Evolutionary conservation across 2,329 filamentous ascomycete species (phyloP), one percentile per base, ranked within the genome.

Genomic region (Gaeumannomyces sp.): DNA sequence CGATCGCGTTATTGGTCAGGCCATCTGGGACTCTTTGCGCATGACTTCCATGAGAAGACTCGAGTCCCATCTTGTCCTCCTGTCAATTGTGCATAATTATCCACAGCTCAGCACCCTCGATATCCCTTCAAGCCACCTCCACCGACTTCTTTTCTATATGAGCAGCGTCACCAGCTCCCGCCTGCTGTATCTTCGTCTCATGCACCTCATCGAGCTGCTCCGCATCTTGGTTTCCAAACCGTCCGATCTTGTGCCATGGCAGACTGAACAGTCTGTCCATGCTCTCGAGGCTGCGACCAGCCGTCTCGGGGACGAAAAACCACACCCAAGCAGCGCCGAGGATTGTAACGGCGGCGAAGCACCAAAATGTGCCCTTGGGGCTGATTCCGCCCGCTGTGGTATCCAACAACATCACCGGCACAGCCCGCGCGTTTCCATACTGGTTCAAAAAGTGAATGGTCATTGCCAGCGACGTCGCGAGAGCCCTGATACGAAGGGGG

Each of bases 371-470:
- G 0, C 90, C 90, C 65, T 81, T 84, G 58, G 81, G 80, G 14
- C 73, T 78, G 66, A 85, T 81, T 2, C 82, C 82, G 3, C 81
- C 82, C 3, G 77, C 58, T 0, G 64, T 11, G 0, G 66, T 66
- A 0, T 76, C 66, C 0, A 92, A 80, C 56, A 93, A 83, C 89
- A 92, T 91, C 69, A 86, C 84, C 2, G 89, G 90, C 0, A 92
- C 86, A 0, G 90, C 89, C 35, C 90, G 88, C 1, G 85, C 83
- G 77, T 90, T 92, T 50, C 89, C 90, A 72, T 91, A 92, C 74
- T 92, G 89, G 75, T 91, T 91, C 68, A 84, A 87, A 71, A 92
- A 92, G 75, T 92, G 89, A 66, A 92, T 82, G 0, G 86, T 89
- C 90, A 92, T 92, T 61, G 88, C 85, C 72, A 89, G 81, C 0